Base-by-base conservation (phyloP, 495 filamentous ascomycete species). In the Aspergillus egyptiacus region DNA sequence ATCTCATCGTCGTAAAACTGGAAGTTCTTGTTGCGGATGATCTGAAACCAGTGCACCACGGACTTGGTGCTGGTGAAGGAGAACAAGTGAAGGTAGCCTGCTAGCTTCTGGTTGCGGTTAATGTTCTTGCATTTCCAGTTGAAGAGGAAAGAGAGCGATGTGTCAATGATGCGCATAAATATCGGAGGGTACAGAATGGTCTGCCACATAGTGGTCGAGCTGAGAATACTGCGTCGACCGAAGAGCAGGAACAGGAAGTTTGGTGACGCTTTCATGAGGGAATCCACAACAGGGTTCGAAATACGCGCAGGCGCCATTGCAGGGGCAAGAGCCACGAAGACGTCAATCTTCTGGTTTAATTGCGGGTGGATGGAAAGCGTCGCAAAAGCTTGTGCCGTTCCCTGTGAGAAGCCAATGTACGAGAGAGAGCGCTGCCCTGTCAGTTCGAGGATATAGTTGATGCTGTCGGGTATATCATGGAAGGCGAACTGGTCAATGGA, bases 1-100 rank as follows among this genome's bases (percentile, higher is more conserved):
- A 93, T 77, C 58, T 96, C 91, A 58, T 98, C 93, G 59, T 98
- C 93, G 64, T 89, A 97, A 85, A 98, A 96, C 65, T 97, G 93
- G 63, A 98, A 98, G 24, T 78, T 86, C 54, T 86, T 84, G 59
- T 90, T 96, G 36, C 93, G 83, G 54, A 98, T 97, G 57, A 98
- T 96, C 60, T 98, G 93, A 67, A 98, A 98, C 93, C 93, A 98
- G 58, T 98, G 93, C 0, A 98, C 93, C 7, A 96, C 87, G 11
- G 83, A 87, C 61, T 98, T 98, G 48, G 89, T 95, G 60, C 86
- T 91, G 0, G 93, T 96, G 62, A 89, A 97, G 2, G 90, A 96
- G 63, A 94, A 98, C 1, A 98, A 71, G 65, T 98, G 94, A 20
- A 91, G 82, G 59, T 98, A 98, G n/a, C 89, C 90, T 20, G 93